Base-by-base conservation (phyloP, 352 stramenopile species). In the Pythium periplocum region DNA sequence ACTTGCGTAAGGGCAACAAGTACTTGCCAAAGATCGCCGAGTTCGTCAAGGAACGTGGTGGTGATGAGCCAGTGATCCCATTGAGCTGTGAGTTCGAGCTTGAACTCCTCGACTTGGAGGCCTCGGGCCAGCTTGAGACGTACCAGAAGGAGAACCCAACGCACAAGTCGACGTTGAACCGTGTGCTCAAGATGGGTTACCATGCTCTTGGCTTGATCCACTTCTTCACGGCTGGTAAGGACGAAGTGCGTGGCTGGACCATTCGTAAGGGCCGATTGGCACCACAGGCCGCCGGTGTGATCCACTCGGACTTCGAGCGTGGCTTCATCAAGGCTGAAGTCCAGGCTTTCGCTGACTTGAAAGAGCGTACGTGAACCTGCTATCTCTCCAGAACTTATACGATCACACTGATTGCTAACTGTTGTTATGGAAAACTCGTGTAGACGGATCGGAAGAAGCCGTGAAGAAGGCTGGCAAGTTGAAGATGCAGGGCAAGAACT, bases 271-370 rank as follows among this genome's bases (percentile, higher is more conserved):
- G 96, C 44, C 94, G 89, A 50, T 51, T 96, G 62, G 97, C 97
- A 76, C 97, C 96, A 7, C 96, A 99, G 72, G 97, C 97, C 49
- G 97, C 97, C 41, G 97, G 96, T 68, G 94, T 98, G 7, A 99
- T 99, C 80, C 97, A 99, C 79, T 96, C 92, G 40, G 97, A 99
- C 74, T 99, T 99, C 62, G 97, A 99, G 82, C 93, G 98, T 71
- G 97, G 97, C 53, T 99, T 99, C 72, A 99, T 99, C 69, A 96
- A 91, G 70, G 95, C 95, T 33, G 86, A 96, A 79, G 83, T 93
- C 6, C 81, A 92, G 69, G 63, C 82, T 8, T 96, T 93, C 57
- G 81, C 81, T n/a, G 85, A 95, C 65, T 57, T 95, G 55, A 95
- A 95, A 84, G 85, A 95, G 56, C 59, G 84, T 91, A 85, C 53